These are phyloP conservation scores for Plasmodium reichenowi DNA, from an alignment of 169 alveolate genomes.

Conservation along the genomic window DNA sequence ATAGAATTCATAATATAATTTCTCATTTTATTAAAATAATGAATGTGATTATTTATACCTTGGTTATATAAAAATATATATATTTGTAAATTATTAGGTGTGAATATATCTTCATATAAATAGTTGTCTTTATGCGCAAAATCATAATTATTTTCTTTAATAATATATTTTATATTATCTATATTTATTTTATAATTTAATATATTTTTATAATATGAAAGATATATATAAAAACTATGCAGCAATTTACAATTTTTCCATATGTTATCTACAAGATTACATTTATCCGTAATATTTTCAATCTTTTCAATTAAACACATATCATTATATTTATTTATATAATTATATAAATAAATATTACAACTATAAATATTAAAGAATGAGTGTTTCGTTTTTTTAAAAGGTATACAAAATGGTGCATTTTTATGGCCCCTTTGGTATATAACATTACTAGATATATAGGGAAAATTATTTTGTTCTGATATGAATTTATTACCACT, in stretches of 20 bases:
- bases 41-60: slow-evolving; percentile 22
- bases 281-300: slow-evolving; percentile 28
- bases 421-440: too few relatives aligned
- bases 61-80: slow-evolving; percentile 23
- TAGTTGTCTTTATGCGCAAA: not conserved
- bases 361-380: slow-evolving; percentile 56
- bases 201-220: slow-evolving; percentile 27
- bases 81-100: slow-evolving; percentile 15
- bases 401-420: too few relatives aligned
- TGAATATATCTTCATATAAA: slow-evolving; percentile 29
- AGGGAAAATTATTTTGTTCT: too few relatives aligned
- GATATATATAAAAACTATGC: slow-evolving; percentile 16
- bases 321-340: slow-evolving; percentile 46
- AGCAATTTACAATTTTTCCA: slow-evolving; percentile 64
- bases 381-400: too few relatives aligned
- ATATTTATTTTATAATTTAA: not conserved
- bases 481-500: too few relatives aligned
- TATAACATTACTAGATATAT: too few relatives aligned
- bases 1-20: slow-evolving; percentile 11
- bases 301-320: slow-evolving; percentile 11
- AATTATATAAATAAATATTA: slow-evolving; percentile 38
- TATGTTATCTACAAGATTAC: slow-evolving; percentile 56
- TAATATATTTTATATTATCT: not conserved
- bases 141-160: not conserved
- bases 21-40: slow-evolving; percentile 32